phyloP scores from a whole-genome alignment of 805 yeast species.

The Saturnispora galanensis region DNA sequence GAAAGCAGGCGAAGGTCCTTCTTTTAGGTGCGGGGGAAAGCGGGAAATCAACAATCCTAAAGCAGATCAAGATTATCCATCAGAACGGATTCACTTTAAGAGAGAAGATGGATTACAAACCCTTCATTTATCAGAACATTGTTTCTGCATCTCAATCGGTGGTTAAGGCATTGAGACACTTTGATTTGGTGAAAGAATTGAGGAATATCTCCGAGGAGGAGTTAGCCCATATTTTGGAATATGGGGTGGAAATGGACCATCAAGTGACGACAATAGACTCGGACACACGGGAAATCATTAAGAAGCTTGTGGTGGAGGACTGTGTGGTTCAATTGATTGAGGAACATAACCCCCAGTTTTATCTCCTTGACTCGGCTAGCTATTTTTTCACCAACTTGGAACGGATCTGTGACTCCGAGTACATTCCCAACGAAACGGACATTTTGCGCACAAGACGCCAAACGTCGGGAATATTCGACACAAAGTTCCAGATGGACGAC shows the following conservation, averaged over 20 bases:
- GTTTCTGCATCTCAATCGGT: constrained; percentile 68
- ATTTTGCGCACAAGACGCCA: constrained; percentile 81
- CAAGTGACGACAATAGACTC: constrained; percentile 37
- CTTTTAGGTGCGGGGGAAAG: constrained; percentile 83
- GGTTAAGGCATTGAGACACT: constrained; percentile 53
- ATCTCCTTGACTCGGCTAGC: constrained; percentile 75
- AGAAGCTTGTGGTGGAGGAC: constrained; percentile 45
- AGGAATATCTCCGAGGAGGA: constrained; percentile 28
- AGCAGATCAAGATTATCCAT: constrained; percentile 72
- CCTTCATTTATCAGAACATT: constrained; percentile 69
- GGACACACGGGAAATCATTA: constrained; percentile 38
- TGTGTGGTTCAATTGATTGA: constrained; percentile 49
- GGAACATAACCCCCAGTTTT: constrained; percentile 58
- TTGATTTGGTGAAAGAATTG: constrained; percentile 30
- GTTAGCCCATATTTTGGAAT: constrained; percentile 34
- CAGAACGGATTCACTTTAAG: constrained; percentile 62
- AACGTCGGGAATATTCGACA: constrained; percentile 87
- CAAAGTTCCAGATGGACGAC: constrained; percentile 65
- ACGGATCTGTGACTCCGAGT: constrained; percentile 49
- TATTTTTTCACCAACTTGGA: constrained; percentile 63
- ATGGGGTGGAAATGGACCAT: constrained; percentile 43
- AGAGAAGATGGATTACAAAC: constrained; percentile 65
- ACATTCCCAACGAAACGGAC: constrained; percentile 67
- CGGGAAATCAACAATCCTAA: constrained; percentile 73
- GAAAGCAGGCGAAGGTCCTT: constrained; percentile 59